These are phyloP conservation scores for Poa pratensis DNA, from an alignment of 176 grass and related monocot genomes.

Conservation along the genomic window DNA sequence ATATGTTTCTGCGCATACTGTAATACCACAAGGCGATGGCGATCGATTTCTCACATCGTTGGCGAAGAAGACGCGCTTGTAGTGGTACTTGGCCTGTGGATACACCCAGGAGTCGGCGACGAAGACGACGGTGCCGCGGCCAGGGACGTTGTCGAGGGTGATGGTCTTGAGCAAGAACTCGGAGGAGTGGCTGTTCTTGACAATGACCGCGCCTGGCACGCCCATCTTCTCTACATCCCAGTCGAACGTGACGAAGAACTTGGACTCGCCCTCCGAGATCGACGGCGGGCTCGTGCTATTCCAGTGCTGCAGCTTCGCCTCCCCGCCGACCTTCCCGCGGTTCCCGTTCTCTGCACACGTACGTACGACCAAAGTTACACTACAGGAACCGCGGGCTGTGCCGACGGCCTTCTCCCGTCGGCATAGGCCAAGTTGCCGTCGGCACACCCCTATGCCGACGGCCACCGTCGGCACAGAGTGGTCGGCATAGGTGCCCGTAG, in stretches of 20 bases:
- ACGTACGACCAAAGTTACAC: too few species aligned
- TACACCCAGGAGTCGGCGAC: neutral
- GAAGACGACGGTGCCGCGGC: neutral
- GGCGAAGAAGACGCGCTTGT: neutral
- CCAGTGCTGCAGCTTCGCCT: constrained; percentile 45
- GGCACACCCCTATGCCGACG: too few species aligned
- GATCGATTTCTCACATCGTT: neutral
- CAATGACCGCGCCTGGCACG: neutral
- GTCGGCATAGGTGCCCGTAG: too few species aligned
- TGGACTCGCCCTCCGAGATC: constrained; percentile 37
- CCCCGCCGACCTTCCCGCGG: constrained; percentile 34
- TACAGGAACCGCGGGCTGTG: too few species aligned
- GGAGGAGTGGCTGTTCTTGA: neutral
- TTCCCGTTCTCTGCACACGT: constrained; percentile 36
- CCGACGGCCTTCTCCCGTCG: too few species aligned
- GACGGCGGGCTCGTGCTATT: constrained; percentile 29
- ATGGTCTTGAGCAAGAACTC: constrained; percentile 4
- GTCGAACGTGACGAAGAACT: neutral
- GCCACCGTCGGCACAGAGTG: too few species aligned
- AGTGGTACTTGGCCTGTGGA: neutral
- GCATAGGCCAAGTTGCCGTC: too few species aligned
- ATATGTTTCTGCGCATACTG: too few species aligned
- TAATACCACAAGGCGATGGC: too few species aligned
- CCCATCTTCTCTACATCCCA: neutral
- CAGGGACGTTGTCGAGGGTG: neutral